Evolutionary conservation across 2,329 filamentous ascomycete species (phyloP).

Genomic region (Colletotrichum sp.): DNA sequence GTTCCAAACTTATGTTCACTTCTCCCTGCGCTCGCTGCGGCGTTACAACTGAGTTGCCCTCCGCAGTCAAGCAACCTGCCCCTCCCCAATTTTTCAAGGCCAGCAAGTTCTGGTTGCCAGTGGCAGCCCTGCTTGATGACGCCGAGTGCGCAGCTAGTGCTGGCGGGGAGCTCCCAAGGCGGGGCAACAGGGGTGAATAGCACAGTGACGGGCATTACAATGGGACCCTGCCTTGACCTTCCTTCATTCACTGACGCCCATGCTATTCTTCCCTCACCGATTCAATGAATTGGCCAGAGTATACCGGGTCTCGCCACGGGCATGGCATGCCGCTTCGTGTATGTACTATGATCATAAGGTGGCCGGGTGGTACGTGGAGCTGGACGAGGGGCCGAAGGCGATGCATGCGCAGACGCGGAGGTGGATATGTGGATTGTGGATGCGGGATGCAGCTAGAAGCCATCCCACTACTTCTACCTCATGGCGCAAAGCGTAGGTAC

Average conservation of each 20-base stretch:
- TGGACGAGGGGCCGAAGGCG: not conserved
- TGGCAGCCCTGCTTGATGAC: constrained; percentile 15
- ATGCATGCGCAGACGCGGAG: not conserved
- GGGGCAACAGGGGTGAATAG: constrained; percentile 10
- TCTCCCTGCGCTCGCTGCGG: constrained; percentile 4
- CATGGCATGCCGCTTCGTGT: not conserved
- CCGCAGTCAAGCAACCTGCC: not conserved
- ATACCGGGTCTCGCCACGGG: not conserved
- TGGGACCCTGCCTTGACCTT: not conserved
- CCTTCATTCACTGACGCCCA: not conserved
- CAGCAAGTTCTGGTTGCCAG: not conserved
- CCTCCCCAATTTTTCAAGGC: not conserved
- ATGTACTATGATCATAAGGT: constrained; percentile 1
- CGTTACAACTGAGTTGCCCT: not conserved
- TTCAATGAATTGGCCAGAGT: not conserved
- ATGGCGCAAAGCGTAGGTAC: not conserved
- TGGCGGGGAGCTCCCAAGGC: constrained; percentile 2
- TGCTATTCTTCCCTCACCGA: not conserved
- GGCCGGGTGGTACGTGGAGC: constrained; percentile 5
- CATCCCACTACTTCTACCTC: not conserved
- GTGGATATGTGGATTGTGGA: constrained; percentile 1
- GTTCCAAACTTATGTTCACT: not conserved
- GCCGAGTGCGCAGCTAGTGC: not conserved
- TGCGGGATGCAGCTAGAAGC: constrained; percentile 7
- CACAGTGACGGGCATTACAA: not conserved